These are phyloP conservation scores for Hypoxylon rubiginosum DNA, from an alignment of 2,329 filamentous ascomycete species.

Conservation along the genomic window DNA sequence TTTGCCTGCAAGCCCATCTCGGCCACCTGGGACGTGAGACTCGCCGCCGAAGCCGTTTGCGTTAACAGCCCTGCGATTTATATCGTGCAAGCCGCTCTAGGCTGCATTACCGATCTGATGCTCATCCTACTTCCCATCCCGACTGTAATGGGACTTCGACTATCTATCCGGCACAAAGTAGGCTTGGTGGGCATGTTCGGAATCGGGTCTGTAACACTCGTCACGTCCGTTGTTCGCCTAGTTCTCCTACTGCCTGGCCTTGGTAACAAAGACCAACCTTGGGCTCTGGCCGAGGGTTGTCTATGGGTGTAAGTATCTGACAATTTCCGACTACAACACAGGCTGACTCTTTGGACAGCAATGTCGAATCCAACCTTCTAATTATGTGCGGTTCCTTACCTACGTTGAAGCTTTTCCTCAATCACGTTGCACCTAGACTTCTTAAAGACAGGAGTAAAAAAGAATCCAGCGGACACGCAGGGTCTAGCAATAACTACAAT, in stretches of 20 bases:
- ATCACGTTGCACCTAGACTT: constrained; percentile 5
- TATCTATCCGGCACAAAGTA: constrained; percentile 18
- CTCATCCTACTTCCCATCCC: constrained; percentile 28
- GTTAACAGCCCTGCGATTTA: constrained; percentile 20
- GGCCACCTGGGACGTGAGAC: constrained; percentile 24
- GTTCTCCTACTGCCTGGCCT: constrained; percentile 16
- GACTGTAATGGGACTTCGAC: constrained; percentile 23
- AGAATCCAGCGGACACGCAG: neutral
- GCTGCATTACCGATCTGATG: constrained; percentile 25
- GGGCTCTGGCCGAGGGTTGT: constrained; percentile 19
- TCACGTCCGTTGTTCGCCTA: constrained; percentile 22
- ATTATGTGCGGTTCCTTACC: constrained; percentile 31
- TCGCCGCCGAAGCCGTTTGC: constrained; percentile 7
- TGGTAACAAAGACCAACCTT: constrained; percentile 13
- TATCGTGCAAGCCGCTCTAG: constrained; percentile 19
- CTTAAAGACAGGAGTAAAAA: constrained; percentile 6
- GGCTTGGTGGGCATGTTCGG: constrained; percentile 23
- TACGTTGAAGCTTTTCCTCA: constrained; percentile 21
- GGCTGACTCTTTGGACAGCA: constrained; percentile 8
- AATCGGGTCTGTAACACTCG: constrained; percentile 24
- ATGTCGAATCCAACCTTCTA: constrained; percentile 28
- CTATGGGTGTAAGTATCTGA: constrained; percentile 27
- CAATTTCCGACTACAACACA: neutral
- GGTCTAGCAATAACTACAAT: constrained; percentile 1
- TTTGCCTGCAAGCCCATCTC: constrained; percentile 30